Evolutionary conservation across 2,329 filamentous ascomycete genomes (phyloP).

Genomic region (Gaeumannomyces tritici): DNA sequence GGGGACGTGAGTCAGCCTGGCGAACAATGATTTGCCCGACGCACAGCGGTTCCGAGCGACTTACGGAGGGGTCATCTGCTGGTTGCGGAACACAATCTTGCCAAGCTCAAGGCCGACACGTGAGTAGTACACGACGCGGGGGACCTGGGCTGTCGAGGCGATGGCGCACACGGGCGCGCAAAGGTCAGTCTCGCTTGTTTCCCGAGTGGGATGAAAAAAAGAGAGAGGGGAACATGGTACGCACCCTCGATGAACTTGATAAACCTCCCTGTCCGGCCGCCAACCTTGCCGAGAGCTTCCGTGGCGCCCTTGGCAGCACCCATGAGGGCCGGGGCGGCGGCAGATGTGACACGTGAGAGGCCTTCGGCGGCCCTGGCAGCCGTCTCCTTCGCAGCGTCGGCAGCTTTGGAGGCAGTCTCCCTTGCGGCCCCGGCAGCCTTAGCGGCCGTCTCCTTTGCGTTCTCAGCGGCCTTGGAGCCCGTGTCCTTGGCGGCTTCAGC

Average conservation of each 20-base stretch:
- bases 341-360: slow-evolving; percentile 69
- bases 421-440: slow-evolving; percentile 32
- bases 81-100: slow-evolving; percentile 78
- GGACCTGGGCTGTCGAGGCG: slow-evolving; percentile 59
- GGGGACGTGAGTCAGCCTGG: neutral
- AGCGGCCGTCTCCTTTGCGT: slow-evolving; percentile 25
- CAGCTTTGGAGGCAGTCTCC: slow-evolving; percentile 34
- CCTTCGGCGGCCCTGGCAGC: slow-evolving; percentile 67
- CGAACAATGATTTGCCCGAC: neutral
- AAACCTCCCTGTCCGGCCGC: slow-evolving; percentile 72
- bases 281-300: slow-evolving; percentile 63
- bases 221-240: slow-evolving; percentile 23
- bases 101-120: slow-evolving; percentile 79
- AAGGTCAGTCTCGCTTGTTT: neutral
- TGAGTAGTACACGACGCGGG: slow-evolving; percentile 83
- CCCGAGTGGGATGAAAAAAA: neutral
- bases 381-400: slow-evolving; percentile 32
- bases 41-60: slow-evolving; percentile 23
- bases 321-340: slow-evolving; percentile 68
- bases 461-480: slow-evolving; percentile 25
- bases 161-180: neutral
- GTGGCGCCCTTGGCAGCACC: slow-evolving; percentile 60
- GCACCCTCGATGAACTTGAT: slow-evolving; percentile 80
- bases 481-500: slow-evolving; percentile 21
- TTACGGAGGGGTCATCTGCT: slow-evolving; percentile 94